Percentiles rank a stretch among this genome's conserved stretches.
phyloP scores from a whole-genome alignment of 192 early-diverging fungal species.

The Backusella sp. region DNA sequence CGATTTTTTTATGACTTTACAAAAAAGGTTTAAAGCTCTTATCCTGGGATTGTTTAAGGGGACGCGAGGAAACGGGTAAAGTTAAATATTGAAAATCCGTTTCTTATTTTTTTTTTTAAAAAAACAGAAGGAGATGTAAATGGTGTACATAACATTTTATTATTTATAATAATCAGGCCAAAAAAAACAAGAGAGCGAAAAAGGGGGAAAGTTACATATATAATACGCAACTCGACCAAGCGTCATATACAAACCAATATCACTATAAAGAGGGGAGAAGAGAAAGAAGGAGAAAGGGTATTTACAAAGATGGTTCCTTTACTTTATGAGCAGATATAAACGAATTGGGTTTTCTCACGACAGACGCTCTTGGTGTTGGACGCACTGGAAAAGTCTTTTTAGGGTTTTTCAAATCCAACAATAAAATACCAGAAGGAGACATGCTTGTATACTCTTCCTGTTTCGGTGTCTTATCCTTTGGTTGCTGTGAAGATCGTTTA shows the following conservation, averaged over 20 bases:
- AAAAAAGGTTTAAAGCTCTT: too few species aligned
- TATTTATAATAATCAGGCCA: too few species aligned
- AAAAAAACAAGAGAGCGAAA: not conserved
- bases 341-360: slow-evolving; percentile 14
- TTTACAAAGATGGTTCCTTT: slow-evolving; percentile 17
- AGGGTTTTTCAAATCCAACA: slow-evolving; percentile 29
- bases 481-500: slow-evolving; percentile 15
- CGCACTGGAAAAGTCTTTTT: slow-evolving; percentile 14
- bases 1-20: too few species aligned
- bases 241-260: not conserved
- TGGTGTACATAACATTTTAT: too few species aligned
- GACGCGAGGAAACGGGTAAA: not conserved
- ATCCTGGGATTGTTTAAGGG: too few species aligned
- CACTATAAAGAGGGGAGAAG: not conserved
- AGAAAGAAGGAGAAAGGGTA: not conserved
- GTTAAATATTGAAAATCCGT: not conserved
- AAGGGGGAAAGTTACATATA: not conserved
- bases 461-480: not conserved
- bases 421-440: slow-evolving; percentile 26
- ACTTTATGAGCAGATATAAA: slow-evolving; percentile 21
- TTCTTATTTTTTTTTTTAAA: not conserved
- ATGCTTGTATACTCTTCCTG: slow-evolving; percentile 6
- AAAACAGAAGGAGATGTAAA: not conserved
- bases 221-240: not conserved
- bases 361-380: slow-evolving; percentile 13